Conservation (phyloP, 164 flowering plant genomes). For the Paratinospora sagittata region DNA sequence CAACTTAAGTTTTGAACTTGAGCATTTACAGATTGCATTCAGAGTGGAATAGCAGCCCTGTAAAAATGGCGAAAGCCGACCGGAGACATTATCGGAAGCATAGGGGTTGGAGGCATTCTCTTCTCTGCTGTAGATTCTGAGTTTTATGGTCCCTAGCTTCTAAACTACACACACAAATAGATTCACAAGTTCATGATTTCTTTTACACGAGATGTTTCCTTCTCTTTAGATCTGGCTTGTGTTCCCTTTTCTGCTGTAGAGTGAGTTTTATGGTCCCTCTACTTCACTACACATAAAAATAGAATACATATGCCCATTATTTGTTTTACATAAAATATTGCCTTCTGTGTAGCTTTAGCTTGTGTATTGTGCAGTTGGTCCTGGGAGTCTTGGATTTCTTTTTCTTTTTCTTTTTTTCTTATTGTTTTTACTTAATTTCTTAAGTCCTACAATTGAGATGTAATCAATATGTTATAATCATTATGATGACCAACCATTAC, state of each 20-base stretch:
- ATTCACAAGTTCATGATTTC: neutral
- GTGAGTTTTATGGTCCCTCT: too few relatives aligned
- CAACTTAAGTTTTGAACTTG: neutral
- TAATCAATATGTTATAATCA: slow-evolving; percentile 4
- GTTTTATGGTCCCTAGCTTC: neutral
- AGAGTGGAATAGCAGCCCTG: slow-evolving; percentile 89
- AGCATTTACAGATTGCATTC: slow-evolving; percentile 38
- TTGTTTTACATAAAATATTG: neutral
- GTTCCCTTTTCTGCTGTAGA: too few relatives aligned
- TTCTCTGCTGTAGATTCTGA: slow-evolving; percentile 91
- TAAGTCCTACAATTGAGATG: slow-evolving; percentile 11
- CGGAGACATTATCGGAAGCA: slow-evolving; percentile 41
- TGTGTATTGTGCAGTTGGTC: slow-evolving; percentile 25
- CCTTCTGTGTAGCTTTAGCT: slow-evolving; percentile 2
- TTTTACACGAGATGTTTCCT: too few relatives aligned
- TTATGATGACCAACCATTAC: neutral
- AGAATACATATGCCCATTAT: too few relatives aligned
- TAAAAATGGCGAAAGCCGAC: slow-evolving; percentile 81
- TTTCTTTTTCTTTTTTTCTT: neutral
- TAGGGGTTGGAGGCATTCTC: slow-evolving; percentile 52
- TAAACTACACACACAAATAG: neutral
- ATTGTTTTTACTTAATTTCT: too few relatives aligned
- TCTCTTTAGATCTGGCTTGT: too few relatives aligned
- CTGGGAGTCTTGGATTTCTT: slow-evolving; percentile 1
- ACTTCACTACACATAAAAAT: too few relatives aligned